Evolutionary conservation across 208 protist genomes (phyloP).

Genomic region (Trypanosoma avium): DNA sequence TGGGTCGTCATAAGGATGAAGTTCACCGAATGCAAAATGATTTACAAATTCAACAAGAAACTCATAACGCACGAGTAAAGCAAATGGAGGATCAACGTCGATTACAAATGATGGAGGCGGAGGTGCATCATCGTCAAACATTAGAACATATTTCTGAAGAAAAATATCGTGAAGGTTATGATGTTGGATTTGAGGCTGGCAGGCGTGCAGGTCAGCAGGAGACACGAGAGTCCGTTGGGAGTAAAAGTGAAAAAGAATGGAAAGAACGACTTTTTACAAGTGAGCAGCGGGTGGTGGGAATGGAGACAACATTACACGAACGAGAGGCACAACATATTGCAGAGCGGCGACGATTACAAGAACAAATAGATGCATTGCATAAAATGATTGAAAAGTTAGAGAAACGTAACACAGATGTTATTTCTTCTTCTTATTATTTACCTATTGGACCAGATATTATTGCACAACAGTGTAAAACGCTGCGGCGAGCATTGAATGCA

Average conservation of each 20-base stretch:
- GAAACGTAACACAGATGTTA: conserved; percentile 30
- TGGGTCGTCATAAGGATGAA: conserved; percentile 61
- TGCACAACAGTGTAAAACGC: conserved; percentile 38
- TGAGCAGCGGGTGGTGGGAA: conserved; percentile 38
- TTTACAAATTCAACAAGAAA: conserved; percentile 51
- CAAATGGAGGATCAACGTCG: conserved; percentile 58
- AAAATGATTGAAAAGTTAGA: conserved; percentile 40
- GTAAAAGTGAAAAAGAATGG: conserved; percentile 29
- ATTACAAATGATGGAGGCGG: conserved; percentile 53
- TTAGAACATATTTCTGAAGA: conserved; percentile 41
- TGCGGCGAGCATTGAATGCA: conserved; percentile 56
- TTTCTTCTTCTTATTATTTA: no score
- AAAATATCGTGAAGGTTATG: conserved; percentile 40
- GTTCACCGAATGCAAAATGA: conserved; percentile 53
- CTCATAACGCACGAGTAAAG: conserved; percentile 32
- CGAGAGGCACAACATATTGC: conserved; percentile 38
- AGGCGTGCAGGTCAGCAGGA: conserved; percentile 18
- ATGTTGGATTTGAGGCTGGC: conserved; percentile 41
- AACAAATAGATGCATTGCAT: conserved; percentile 53
- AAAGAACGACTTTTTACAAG: conserved; percentile 31
- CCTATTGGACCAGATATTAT: conserved; percentile 10
- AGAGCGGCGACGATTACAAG: conserved; percentile 44
- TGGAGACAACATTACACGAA: conserved; percentile 45
- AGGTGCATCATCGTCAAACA: conserved; percentile 45
- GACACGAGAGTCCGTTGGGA: conserved; percentile 19